Evolutionary conservation across 306 rosid genomes (phyloP).

Genomic region (cucumber (Cucumis sativus)): Cucumber_9930_V3 NC_026655.2:31225001-31225500

Average conservation of each 20-base stretch:
- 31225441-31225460: background rate
- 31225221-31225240: slow-evolving; percentile 50
- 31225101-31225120: slow-evolving; percentile 28
- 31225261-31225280: slow-evolving; percentile 45
- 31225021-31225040: slow-evolving; percentile 57
- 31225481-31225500: no score
- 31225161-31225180: slow-evolving; percentile 31
- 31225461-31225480: background rate
- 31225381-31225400: slow-evolving; percentile 31
- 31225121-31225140: slow-evolving; percentile 58
- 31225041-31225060: slow-evolving; percentile 45
- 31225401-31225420: slow-evolving; percentile 43
- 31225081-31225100: slow-evolving; percentile 25
- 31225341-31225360: slow-evolving; percentile 62
- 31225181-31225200: slow-evolving; percentile 37
- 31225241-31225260: slow-evolving; percentile 59
- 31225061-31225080: slow-evolving; percentile 45
- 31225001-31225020: slow-evolving; percentile 63
- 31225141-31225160: slow-evolving; percentile 41
- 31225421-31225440: background rate
- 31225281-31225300: slow-evolving; percentile 40
- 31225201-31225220: slow-evolving; percentile 49
- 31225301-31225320: slow-evolving; percentile 47
- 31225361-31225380: slow-evolving; percentile 63
- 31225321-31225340: slow-evolving; percentile 15